Evolutionary conservation across 352 stramenopile genomes (phyloP).

Genomic region (Phytopythium cucurbitacearum): DNA sequence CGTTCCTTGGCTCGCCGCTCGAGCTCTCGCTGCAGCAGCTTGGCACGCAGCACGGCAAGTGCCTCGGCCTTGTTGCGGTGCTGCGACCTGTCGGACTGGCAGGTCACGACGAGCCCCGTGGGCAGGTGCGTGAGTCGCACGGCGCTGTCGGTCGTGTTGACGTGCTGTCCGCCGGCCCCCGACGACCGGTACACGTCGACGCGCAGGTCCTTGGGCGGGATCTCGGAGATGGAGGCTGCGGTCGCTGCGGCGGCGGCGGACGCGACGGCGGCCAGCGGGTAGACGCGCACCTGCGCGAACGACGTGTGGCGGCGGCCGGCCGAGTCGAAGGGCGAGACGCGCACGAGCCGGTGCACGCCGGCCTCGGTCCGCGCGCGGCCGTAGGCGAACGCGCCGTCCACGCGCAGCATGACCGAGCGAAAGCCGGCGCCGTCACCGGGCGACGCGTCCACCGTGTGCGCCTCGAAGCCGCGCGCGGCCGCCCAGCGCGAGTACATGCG

Average conservation of each 20-base stretch:
- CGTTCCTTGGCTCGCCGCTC: constrained; percentile 37
- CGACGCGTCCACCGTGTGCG: constrained; percentile 89
- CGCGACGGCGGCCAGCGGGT: constrained; percentile 43
- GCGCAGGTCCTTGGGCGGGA: constrained; percentile 87
- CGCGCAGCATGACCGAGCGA: constrained; percentile 45
- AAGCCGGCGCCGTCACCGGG: constrained; percentile 67
- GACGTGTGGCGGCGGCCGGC: constrained; percentile 92
- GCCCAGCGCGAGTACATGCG: constrained; percentile 93
- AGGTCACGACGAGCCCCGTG: constrained; percentile 92
- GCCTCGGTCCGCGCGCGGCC: constrained; percentile 93
- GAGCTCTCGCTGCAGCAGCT: constrained; percentile 70
- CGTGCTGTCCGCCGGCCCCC: constrained; percentile 94
- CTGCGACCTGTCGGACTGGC: constrained; percentile 93
- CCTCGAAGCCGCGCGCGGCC: constrained; percentile 34
- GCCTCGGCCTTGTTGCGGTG: constrained; percentile 92
- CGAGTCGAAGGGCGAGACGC: constrained; percentile 94
- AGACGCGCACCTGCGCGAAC: constrained; percentile 89
- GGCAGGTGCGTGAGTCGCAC: constrained; percentile 95
- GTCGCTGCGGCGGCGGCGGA: neutral
- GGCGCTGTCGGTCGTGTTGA: constrained; percentile 97
- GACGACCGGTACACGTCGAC: constrained; percentile 93
- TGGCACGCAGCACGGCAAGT: constrained; percentile 76
- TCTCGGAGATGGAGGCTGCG: constrained; percentile 27
- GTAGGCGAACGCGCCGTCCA: constrained; percentile 84
- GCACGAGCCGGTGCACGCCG: constrained; percentile 94